Conservation (phyloP, 495 filamentous ascomycete genomes). For the Penicillium argentinense region DNA sequence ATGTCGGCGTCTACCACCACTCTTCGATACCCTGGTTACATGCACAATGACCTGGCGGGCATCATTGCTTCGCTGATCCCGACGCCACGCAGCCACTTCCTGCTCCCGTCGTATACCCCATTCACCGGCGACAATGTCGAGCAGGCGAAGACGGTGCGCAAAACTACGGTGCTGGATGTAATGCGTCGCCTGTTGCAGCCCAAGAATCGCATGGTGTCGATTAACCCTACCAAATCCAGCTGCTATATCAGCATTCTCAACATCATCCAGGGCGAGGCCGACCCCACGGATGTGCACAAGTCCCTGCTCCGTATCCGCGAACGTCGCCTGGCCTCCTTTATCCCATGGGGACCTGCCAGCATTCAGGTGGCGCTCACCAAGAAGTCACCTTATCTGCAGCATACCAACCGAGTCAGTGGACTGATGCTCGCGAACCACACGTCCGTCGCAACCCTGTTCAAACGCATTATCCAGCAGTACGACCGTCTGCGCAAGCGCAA, state of each 20-base stretch:
- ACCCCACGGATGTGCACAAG: slow-evolving; percentile 97
- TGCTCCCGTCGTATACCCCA: slow-evolving; percentile 96
- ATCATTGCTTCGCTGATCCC: slow-evolving; percentile 96
- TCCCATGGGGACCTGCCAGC: slow-evolving; percentile 97
- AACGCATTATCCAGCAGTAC: slow-evolving; percentile 86
- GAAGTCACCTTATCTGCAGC: slow-evolving; percentile 87
- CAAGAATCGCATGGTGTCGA: slow-evolving; percentile 99
- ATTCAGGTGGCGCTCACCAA: slow-evolving; percentile 97
- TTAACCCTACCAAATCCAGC: slow-evolving; percentile 90
- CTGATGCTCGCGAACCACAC: slow-evolving; percentile 99
- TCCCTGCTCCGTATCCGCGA: slow-evolving; percentile 94
- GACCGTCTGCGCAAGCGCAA: slow-evolving; percentile 92
- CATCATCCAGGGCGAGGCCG: slow-evolving; percentile 97
- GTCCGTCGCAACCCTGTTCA: slow-evolving; percentile 95
- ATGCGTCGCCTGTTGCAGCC: slow-evolving; percentile 95
- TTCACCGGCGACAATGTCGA: slow-evolving; percentile 96
- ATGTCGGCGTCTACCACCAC: slow-evolving; percentile 98
- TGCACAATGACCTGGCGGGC: slow-evolving; percentile 98
- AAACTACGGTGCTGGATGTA: slow-evolving; percentile 96
- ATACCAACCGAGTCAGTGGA: slow-evolving; percentile 88
- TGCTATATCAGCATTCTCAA: slow-evolving; percentile 99
- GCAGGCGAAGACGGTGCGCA: slow-evolving; percentile 93
- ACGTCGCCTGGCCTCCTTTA: slow-evolving; percentile 90
- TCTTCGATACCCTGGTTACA: slow-evolving; percentile 94
- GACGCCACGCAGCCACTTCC: slow-evolving; percentile 93